Base-by-base conservation (phyloP, 2,329 filamentous ascomycete species). In the Ascochyta clinopodiicola region DNA sequence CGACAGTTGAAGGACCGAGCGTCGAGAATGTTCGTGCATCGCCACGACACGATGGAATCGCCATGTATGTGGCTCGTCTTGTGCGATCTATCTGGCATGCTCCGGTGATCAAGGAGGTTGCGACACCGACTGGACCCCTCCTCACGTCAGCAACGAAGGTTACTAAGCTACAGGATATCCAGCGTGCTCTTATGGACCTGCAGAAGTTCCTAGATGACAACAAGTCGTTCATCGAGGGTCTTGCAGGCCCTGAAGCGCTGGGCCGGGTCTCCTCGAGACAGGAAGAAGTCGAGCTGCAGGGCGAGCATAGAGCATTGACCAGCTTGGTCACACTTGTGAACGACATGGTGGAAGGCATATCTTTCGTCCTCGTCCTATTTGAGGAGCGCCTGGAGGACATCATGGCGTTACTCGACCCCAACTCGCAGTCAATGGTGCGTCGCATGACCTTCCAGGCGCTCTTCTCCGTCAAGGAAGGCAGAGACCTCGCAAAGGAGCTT, bases 281-380 rank as follows among this genome's bases (percentile, higher is more conserved):
- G 71, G 95, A 97, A 67, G 94, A 98, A 74, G 86, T 96, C 43
- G 91, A 93, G 0, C 81, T 96, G 21, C 94, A 97, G 74, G 94
- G 92, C 13, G 95, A 99, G 75, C 94, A 99, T 72, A 91, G 96
- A 66, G 93, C 93, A 10, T 83, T 99, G 61, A 89, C 95, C 69
- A 92, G 92, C 2, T 80, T 99, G 44, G 86, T 96, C 59, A 88
- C 89, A 61, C 82, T 99, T 22, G 91, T 97, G 75, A 88, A 89
- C 50, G 92, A 92, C 73, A 95, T 97, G 35, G 93, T 95, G 7
- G 95, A 99, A 74, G 95, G 95, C 4, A 96, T 99, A 46, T 96
- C 94, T 0, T 99, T 99, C 67, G 92, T 97, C 4, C 83, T 94
- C 21, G 95, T 97, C 71, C 82, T 99, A 1, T 98, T 98, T 58